Evolutionary conservation across 768 basidiomycete genomes (phyloP).

Genomic region (Kwoniella sp.): DNA sequence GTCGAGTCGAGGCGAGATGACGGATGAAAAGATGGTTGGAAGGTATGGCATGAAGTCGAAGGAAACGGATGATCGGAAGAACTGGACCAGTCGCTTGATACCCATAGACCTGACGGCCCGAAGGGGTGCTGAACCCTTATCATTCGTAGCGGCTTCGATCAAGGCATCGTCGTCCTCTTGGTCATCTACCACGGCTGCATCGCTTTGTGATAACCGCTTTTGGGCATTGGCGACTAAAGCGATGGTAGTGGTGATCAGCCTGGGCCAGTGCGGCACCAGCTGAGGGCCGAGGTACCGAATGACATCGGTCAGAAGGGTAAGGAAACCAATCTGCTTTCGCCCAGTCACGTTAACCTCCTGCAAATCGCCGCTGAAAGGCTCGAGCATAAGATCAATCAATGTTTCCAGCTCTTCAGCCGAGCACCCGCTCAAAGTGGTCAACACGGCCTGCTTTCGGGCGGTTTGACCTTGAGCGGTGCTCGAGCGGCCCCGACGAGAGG

Average conservation of each 20-base stretch:
- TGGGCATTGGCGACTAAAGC: constrained; percentile 67
- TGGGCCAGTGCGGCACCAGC: constrained; percentile 66
- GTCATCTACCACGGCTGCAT: constrained; percentile 27
- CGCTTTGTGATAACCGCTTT: constrained; percentile 51
- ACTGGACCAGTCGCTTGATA: constrained; percentile 78
- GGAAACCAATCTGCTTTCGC: constrained; percentile 71
- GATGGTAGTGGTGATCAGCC: constrained; percentile 65
- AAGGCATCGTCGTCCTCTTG: constrained; percentile 50
- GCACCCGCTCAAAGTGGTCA: constrained; percentile 67
- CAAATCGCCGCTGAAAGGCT: constrained; percentile 55
- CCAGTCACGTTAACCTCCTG: constrained; percentile 24
- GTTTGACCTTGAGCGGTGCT: constrained; percentile 58
- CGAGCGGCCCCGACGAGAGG: constrained; percentile 66
- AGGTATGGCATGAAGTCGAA: constrained; percentile 77
- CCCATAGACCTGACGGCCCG: constrained; percentile 76
- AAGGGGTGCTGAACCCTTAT: constrained; percentile 51
- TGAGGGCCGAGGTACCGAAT: constrained; percentile 74
- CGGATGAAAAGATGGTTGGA: constrained; percentile 60
- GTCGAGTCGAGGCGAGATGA: constrained; percentile 78
- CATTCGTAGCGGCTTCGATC: constrained; percentile 50
- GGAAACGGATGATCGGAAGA: constrained; percentile 67
- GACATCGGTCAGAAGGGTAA: constrained; percentile 78
- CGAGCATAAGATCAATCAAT: constrained; percentile 81
- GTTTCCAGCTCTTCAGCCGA: constrained; percentile 67
- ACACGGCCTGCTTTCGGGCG: constrained; percentile 68